Conservation (phyloP, 768 basidiomycete genomes). For the Leucosporidium creatinivorum region DNA sequence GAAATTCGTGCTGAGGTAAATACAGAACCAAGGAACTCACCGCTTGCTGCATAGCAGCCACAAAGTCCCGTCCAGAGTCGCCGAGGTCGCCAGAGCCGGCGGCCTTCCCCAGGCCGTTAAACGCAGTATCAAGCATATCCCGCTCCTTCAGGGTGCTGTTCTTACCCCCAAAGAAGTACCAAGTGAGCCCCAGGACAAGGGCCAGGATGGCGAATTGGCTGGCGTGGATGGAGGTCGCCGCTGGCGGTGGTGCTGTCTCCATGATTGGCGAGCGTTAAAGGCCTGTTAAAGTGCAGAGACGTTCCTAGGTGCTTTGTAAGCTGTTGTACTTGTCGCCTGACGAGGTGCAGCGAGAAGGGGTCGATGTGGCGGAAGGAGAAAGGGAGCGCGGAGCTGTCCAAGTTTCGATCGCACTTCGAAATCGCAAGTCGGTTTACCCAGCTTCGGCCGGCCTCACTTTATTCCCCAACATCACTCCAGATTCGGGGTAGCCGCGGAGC, state of each 20-base stretch:
- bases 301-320: too few species aligned
- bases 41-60: constrained; percentile 16
- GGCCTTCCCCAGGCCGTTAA: constrained; percentile 3
- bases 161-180: not conserved
- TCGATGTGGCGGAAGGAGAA: not conserved
- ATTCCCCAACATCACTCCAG: not conserved
- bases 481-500: not conserved
- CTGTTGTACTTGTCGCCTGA: too few species aligned
- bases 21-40: constrained; percentile 3
- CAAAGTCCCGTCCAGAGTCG: constrained; percentile 22
- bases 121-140: not conserved
- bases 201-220: not conserved
- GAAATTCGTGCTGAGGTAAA: too few species aligned
- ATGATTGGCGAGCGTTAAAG: not conserved
- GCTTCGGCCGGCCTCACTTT: not conserved
- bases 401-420: not conserved
- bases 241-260: too few species aligned
- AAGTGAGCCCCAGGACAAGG: not conserved
- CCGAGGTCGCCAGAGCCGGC: not conserved
- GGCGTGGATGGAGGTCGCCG: too few species aligned
- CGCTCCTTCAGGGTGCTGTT: not conserved
- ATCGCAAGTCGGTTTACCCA: not conserved
- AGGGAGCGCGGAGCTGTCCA: not conserved
- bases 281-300: not conserved
- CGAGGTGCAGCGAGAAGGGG: not conserved